Conservation (phyloP, 768 basidiomycete species). For the Pulveroboletus sp. region DNA sequence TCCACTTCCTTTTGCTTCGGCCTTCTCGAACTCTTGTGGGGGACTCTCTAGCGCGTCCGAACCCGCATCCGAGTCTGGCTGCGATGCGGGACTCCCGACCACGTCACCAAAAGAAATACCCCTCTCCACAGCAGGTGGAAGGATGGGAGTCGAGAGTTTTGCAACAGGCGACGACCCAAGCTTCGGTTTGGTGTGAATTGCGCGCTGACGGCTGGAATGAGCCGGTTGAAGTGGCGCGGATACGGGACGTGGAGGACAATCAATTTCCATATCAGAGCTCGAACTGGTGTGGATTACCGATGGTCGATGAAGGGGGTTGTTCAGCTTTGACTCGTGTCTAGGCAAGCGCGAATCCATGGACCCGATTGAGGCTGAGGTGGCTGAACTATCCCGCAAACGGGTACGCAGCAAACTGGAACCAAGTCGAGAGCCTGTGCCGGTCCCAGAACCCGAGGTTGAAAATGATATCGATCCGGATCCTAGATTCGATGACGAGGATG, state of each 20-base stretch:
- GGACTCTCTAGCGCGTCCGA: conserved; percentile 15
- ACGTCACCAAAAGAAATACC: neutral
- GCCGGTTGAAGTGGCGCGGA: conserved; percentile 18
- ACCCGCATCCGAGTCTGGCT: conserved; percentile 10
- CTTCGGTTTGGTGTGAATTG: conserved; percentile 1
- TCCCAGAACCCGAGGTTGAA: conserved; percentile 23
- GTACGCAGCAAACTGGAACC: conserved; percentile 21
- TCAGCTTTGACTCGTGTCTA: conserved; percentile 4
- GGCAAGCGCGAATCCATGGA: conserved; percentile 18
- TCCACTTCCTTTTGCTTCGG: conserved; percentile 9
- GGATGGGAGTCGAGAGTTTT: conserved; percentile 18
- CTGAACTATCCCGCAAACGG: conserved; percentile 28
- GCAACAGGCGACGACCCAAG: conserved; percentile 16
- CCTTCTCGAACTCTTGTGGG: conserved; percentile 14
- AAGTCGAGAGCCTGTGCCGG: conserved; percentile 23
- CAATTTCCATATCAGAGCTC: conserved; percentile 27
- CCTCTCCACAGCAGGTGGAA: conserved; percentile 1
- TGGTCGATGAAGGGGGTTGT: conserved; percentile 4
- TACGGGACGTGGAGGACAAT: conserved; percentile 17
- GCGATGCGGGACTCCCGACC: conserved; percentile 8
- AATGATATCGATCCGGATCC: conserved; percentile 22
- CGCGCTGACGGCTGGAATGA: neutral
- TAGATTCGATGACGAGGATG: conserved; percentile 18
- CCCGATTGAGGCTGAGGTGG: conserved; percentile 26
- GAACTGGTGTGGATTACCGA: conserved; percentile 4